Conservation (phyloP, 2,329 filamentous ascomycete genomes). For the Xylariaceae sp. region DNA sequence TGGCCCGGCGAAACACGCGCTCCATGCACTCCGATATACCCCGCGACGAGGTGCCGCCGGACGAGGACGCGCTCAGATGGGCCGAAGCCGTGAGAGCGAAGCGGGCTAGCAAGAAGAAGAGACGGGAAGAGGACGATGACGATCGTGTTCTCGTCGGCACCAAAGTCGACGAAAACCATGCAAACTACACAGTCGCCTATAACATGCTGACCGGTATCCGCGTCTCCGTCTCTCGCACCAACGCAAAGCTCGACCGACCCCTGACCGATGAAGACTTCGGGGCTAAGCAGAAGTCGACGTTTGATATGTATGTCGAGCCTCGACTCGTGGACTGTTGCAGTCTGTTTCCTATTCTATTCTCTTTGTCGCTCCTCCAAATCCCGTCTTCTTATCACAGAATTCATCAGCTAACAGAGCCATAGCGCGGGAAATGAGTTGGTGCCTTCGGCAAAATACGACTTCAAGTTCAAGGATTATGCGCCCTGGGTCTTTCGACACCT, state of each 20-base stretch:
- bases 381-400: neutral
- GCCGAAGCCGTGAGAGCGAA: conserved; percentile 91
- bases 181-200: conserved; percentile 96
- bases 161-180: conserved; percentile 95
- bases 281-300: conserved; percentile 94
- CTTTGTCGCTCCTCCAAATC: neutral
- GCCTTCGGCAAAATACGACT: conserved; percentile 97
- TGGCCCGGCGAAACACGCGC: conserved; percentile 76
- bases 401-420: conserved; percentile 1
- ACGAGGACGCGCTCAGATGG: conserved; percentile 89
- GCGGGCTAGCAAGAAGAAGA: conserved; percentile 80
- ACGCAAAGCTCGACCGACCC: conserved; percentile 90
- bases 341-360: neutral
- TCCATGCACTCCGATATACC: conserved; percentile 82
- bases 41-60: conserved; percentile 76
- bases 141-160: conserved; percentile 93
- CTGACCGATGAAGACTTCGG: conserved; percentile 90
- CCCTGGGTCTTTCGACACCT: conserved; percentile 97
- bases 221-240: conserved; percentile 91
- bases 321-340: neutral
- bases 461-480: conserved; percentile 99
- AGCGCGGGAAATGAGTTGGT: conserved; percentile 95
- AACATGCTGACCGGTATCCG: conserved; percentile 99
- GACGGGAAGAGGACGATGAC: conserved; percentile 83
- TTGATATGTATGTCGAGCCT: conserved; percentile 74